Evolutionary conservation across 805 yeast genomes (phyloP).

Genomic region (Candida nemodendra): DNA sequence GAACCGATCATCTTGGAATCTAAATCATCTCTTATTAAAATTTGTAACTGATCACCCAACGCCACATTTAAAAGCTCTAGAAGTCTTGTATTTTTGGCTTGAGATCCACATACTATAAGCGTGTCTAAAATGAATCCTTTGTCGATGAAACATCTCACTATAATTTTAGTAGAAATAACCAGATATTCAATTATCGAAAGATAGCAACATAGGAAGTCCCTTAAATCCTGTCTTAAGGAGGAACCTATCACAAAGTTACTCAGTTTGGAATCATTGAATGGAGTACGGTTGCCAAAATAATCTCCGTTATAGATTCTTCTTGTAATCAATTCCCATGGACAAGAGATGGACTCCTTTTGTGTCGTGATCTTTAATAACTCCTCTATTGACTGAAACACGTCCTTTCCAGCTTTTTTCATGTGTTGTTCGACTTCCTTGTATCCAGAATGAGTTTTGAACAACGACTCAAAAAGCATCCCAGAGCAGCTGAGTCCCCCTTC

Average conservation of each 20-base stretch:
- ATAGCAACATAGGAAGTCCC: slow-evolving; percentile 41
- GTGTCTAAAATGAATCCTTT: slow-evolving; percentile 27
- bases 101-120: slow-evolving; percentile 52
- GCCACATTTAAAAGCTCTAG: slow-evolving; percentile 32
- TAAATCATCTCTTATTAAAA: slow-evolving; percentile 4
- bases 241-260: slow-evolving; percentile 52
- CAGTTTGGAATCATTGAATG: slow-evolving; percentile 49
- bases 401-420: slow-evolving; percentile 6
- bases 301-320: slow-evolving; percentile 53
- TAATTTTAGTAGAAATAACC: slow-evolving; percentile 47
- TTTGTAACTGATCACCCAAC: slow-evolving; percentile 12
- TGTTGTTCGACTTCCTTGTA: slow-evolving; percentile 5
- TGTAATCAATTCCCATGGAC: slow-evolving; percentile 14
- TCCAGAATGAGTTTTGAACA: slow-evolving; percentile 42
- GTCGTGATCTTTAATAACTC: slow-evolving; percentile 23
- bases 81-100: slow-evolving; percentile 46
- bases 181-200: slow-evolving; percentile 48
- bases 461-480: slow-evolving; percentile 49
- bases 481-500: slow-evolving; percentile 62
- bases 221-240: slow-evolving; percentile 33
- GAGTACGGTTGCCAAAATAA: slow-evolving; percentile 57
- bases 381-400: slow-evolving; percentile 14
- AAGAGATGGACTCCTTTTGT: slow-evolving; percentile 11
- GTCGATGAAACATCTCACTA: slow-evolving; percentile 32
- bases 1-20: slow-evolving; percentile 19